Conservation (phyloP, 495 filamentous ascomycete species). For the Aspergillus hancockii region DNA sequence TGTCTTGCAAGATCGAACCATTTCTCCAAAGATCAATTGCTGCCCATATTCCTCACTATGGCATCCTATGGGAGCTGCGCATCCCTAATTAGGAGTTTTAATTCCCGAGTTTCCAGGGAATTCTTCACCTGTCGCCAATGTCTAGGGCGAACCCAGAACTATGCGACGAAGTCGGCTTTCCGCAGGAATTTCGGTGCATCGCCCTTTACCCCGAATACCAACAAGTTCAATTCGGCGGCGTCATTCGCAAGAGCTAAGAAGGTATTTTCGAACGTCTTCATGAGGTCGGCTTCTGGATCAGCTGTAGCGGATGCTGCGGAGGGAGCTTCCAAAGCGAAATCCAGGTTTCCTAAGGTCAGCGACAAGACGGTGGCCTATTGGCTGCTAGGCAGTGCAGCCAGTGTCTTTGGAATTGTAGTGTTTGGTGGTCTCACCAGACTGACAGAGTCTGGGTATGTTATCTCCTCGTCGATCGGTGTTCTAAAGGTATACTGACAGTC, state of each 20-base stretch:
- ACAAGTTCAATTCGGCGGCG: slow-evolving; percentile 29
- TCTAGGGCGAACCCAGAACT: slow-evolving; percentile 38
- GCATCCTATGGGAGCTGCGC: slow-evolving; percentile 35
- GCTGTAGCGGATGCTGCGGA: slow-evolving; percentile 22
- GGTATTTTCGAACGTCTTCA: slow-evolving; percentile 32
- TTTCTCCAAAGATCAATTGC: slow-evolving; percentile 12
- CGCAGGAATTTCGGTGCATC: slow-evolving; percentile 32
- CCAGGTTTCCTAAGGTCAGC: slow-evolving; percentile 70
- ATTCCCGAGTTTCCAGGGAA: slow-evolving; percentile 53
- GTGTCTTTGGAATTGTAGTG: slow-evolving; percentile 94
- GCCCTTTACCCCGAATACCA: slow-evolving; percentile 27
- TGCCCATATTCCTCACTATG: slow-evolving; percentile 31
- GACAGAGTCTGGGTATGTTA: slow-evolving; percentile 87
- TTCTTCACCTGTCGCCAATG: slow-evolving; percentile 68
- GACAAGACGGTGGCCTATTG: slow-evolving; percentile 82
- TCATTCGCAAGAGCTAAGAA: slow-evolving; percentile 32
- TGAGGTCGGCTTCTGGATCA: slow-evolving; percentile 28
- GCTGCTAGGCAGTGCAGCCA: slow-evolving; percentile 85
- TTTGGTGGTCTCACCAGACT: slow-evolving; percentile 91
- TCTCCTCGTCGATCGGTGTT: not conserved
- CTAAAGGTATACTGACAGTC: slow-evolving; percentile 20
- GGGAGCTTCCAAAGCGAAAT: slow-evolving; percentile 31
- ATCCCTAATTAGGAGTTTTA: slow-evolving; percentile 37
- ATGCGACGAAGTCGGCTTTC: slow-evolving; percentile 33
- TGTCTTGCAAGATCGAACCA: not conserved